phyloP scores from a whole-genome alignment of 345 rosid species.

The Eucalyptus viminalis region DNA sequence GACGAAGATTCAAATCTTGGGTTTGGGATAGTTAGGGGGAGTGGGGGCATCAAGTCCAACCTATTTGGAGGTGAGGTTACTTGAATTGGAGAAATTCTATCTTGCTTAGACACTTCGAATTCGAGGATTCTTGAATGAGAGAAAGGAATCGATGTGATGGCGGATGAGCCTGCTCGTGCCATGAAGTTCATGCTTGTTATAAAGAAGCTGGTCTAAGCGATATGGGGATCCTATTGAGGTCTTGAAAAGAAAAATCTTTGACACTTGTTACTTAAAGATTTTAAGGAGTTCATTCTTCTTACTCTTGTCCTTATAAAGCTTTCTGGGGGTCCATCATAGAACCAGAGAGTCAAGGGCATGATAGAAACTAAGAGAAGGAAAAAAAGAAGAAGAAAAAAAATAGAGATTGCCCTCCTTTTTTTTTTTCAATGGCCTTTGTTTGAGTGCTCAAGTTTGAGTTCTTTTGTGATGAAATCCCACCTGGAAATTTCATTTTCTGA shows the following conservation, averaged over 20 bases:
- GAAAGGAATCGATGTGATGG: not conserved
- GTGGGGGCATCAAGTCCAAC: fast-evolving
- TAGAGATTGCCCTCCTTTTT: not conserved
- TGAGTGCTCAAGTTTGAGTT: fast-evolving
- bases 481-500: not conserved
- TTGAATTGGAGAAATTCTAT: not conserved
- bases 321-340: not conserved
- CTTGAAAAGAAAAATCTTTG: fast-evolving
- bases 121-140: not conserved
- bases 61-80: fast-evolving
- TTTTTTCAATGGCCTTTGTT: not conserved
- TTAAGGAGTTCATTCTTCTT: not conserved
- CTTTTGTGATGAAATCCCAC: fast-evolving
- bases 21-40: not conserved
- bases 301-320: not conserved
- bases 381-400: too few species aligned
- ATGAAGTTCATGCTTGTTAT: fast-evolving
- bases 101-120: not conserved
- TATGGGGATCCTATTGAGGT: not conserved
- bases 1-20: fast-evolving
- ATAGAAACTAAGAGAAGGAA: too few species aligned
- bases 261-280: not conserved
- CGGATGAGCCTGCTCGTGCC: not conserved
- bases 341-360: fast-evolving
- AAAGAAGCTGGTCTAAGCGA: fast-evolving